Conservation (phyloP, 1,139 yeast genomes). For the Suhomyces yuchorum region DNA sequence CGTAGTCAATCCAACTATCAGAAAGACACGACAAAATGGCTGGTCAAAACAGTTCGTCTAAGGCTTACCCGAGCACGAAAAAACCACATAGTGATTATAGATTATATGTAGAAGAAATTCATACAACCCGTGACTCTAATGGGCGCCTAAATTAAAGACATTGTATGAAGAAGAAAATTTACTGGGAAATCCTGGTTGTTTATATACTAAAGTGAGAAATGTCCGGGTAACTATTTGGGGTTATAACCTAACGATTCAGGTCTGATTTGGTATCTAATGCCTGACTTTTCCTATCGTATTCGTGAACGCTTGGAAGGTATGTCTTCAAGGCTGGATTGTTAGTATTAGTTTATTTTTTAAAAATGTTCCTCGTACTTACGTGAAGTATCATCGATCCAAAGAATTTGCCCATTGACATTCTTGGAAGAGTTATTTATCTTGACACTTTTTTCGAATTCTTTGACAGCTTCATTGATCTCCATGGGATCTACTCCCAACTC, state of each 20-base stretch:
- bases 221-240: slow-evolving; percentile 27
- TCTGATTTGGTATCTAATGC: background rate
- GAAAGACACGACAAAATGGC: slow-evolving; percentile 62
- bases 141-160: slow-evolving; percentile 87
- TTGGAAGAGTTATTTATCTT: slow-evolving; percentile 56
- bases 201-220: slow-evolving; percentile 7
- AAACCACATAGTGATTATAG: slow-evolving; percentile 47
- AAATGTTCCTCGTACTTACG: slow-evolving; percentile 22
- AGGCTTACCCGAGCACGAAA: slow-evolving; percentile 95
- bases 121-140: slow-evolving; percentile 83
- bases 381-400: slow-evolving; percentile 61
- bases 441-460: slow-evolving; percentile 57
- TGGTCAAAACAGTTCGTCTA: slow-evolving; percentile 64
- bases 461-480: slow-evolving; percentile 52
- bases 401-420: slow-evolving; percentile 54
- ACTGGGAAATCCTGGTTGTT: background rate
- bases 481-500: slow-evolving; percentile 57
- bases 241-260: background rate
- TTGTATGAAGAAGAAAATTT: slow-evolving; percentile 51
- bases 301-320: slow-evolving; percentile 58
- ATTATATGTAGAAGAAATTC: slow-evolving; percentile 51
- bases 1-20: slow-evolving; percentile 53
- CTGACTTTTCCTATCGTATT: slow-evolving; percentile 47
- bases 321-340: slow-evolving; percentile 41
- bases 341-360: slow-evolving; percentile 16